These are phyloP conservation scores for Chrysanthemum makinoi DNA, from an alignment of 129 eudicot species.

Conservation along the genomic window DNA sequence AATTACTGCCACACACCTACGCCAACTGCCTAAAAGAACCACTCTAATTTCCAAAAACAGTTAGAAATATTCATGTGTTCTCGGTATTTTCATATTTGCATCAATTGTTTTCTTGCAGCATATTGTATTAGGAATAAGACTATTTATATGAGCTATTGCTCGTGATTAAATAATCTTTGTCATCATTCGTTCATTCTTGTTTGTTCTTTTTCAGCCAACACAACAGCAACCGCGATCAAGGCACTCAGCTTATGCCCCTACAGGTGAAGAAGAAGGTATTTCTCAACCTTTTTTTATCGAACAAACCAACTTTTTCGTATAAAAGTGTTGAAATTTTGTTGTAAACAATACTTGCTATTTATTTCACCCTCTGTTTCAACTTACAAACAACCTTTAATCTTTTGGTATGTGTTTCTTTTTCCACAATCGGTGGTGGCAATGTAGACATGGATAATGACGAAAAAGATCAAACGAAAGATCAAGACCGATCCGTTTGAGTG, in stretches of 20 bases:
- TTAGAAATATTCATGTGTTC: too few relatives aligned
- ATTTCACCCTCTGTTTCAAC: not conserved
- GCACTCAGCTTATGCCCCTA: conserved; percentile 69
- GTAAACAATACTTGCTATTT: not conserved
- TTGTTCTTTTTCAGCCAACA: conserved; percentile 54
- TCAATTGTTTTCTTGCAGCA: too few relatives aligned
- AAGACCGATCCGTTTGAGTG: conserved; percentile 25
- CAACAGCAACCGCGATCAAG: conserved; percentile 74
- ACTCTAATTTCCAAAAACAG: too few relatives aligned
- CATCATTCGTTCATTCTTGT: not conserved
- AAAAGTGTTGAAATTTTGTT: not conserved
- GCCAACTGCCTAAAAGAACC: too few relatives aligned
- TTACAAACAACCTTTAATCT: not conserved
- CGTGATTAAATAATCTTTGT: not conserved
- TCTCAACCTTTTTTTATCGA: not conserved
- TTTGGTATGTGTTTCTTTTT: not conserved
- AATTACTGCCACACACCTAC: too few relatives aligned
- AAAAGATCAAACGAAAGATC: conserved; percentile 18
- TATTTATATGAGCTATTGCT: not conserved
- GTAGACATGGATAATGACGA: conserved; percentile 33
- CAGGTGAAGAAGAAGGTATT: conserved; percentile 71
- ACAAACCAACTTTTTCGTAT: not conserved
- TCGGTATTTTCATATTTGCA: too few relatives aligned
- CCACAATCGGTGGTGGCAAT: conserved; percentile 33
- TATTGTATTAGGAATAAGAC: too few relatives aligned